Evolutionary conservation across 768 basidiomycete genomes (phyloP).

Genomic region (Collybia sordida): DNA sequence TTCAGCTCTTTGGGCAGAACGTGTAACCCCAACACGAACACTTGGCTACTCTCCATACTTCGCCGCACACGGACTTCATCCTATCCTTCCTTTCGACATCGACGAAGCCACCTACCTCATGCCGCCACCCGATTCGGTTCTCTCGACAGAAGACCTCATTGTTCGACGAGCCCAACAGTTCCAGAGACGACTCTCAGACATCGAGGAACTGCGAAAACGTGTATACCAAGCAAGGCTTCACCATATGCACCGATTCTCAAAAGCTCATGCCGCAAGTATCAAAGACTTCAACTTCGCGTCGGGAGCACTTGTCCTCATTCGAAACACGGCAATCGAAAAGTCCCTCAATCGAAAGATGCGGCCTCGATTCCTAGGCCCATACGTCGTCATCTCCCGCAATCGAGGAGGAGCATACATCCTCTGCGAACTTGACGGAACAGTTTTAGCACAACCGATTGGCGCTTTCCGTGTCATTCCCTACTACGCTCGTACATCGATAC

Average conservation of each 20-base stretch:
- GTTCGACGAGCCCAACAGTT: conserved; percentile 10
- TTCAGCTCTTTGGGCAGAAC: too few relatives aligned
- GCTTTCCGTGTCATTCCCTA: too few relatives aligned
- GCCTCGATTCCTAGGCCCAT: conserved; percentile 26
- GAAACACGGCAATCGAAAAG: conserved; percentile 20
- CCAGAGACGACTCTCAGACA: conserved; percentile 13
- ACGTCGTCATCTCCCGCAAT: conserved; percentile 16
- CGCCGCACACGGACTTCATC: conserved; percentile 22
- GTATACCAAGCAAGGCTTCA: conserved; percentile 5
- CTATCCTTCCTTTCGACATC: conserved; percentile 24
- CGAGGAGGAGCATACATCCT: conserved; percentile 9
- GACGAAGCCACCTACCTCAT: conserved; percentile 16
- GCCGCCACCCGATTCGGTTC: not conserved
- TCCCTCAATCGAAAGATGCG: too few relatives aligned
- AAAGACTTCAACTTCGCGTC: conserved; percentile 7
- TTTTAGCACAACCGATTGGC: too few relatives aligned
- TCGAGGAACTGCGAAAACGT: conserved; percentile 4
- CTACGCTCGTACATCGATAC: too few relatives aligned
- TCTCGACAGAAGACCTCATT: conserved; percentile 12
- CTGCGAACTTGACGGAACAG: conserved; percentile 12
- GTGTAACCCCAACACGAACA: conserved; percentile 19
- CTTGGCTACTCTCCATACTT: conserved; percentile 32
- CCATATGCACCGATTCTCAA: conserved; percentile 7
- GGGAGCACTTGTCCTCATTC: conserved; percentile 18
- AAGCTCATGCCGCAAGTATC: conserved; percentile 6